Conservation (phyloP, 176 grass and related monocot genomes). For the Zoysia japonica region DNA sequence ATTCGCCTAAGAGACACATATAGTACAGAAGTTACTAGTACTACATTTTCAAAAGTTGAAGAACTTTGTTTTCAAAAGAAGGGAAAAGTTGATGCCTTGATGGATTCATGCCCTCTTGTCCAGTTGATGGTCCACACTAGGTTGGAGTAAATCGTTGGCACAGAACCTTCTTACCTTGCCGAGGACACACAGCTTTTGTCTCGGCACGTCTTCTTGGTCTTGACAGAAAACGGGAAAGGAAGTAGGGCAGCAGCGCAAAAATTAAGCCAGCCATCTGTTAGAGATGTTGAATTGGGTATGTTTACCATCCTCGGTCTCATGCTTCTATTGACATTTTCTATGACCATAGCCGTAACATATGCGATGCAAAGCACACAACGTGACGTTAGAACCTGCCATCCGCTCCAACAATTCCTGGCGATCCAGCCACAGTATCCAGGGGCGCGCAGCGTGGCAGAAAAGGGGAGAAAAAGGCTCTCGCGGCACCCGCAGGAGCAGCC, state of each 20-base stretch:
- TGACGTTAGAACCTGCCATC: background rate
- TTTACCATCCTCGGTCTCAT: background rate
- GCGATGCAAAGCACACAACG: no score
- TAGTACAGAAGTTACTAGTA: background rate
- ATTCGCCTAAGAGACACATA: background rate
- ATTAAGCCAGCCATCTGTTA: background rate
- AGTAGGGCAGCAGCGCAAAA: background rate
- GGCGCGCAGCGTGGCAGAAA: background rate
- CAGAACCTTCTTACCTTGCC: background rate
- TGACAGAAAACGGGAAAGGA: background rate
- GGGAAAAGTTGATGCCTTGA: background rate
- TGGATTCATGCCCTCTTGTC: slow-evolving; percentile 1
- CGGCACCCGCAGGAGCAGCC: background rate
- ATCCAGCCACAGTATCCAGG: background rate
- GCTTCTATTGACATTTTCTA: background rate
- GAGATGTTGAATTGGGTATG: background rate
- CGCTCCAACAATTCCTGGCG: slow-evolving; percentile 3
- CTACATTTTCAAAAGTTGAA: background rate
- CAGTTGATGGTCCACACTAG: background rate
- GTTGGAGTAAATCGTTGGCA: background rate
- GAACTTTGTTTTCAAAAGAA: background rate
- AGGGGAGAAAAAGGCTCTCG: background rate
- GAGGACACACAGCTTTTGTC: slow-evolving; percentile 20
- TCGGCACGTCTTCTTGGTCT: slow-evolving; percentile 12
- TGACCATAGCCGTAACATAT: no score